Evolutionary conservation across 768 basidiomycete species (phyloP).

Genomic region (Cubamyces sp.): DNA sequence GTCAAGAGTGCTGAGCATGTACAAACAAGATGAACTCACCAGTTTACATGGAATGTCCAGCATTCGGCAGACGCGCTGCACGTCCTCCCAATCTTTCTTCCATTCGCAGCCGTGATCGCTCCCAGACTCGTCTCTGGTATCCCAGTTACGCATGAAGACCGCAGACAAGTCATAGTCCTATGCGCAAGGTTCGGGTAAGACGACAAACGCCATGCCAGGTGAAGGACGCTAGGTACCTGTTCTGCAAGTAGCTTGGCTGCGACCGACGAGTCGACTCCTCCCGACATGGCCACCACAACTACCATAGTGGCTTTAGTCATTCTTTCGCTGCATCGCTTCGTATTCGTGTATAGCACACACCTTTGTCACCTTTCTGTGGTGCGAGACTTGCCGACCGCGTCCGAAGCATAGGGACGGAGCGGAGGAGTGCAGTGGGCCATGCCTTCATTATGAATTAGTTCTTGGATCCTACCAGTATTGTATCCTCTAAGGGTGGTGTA

Average conservation of each 20-base stretch:
- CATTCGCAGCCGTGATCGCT: slow-evolving; percentile 89
- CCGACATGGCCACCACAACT: slow-evolving; percentile 95
- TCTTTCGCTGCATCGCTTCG: neutral
- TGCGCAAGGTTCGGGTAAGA: neutral
- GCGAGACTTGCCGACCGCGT: slow-evolving; percentile 22
- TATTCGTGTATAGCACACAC: slow-evolving; percentile 16
- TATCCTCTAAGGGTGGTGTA: no score
- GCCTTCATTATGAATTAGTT: slow-evolving; percentile 3
- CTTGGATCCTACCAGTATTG: no score
- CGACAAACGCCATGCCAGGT: neutral
- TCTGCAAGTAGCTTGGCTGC: slow-evolving; percentile 76
- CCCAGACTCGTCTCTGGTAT: slow-evolving; percentile 79
- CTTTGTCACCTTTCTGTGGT: slow-evolving; percentile 36
- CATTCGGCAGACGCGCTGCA: slow-evolving; percentile 74
- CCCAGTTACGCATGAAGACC: slow-evolving; percentile 97
- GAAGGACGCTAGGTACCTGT: slow-evolving; percentile 46
- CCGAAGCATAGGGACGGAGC: slow-evolving; percentile 17
- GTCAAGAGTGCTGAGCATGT: neutral
- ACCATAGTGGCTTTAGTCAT: neutral
- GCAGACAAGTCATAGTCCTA: slow-evolving; percentile 85
- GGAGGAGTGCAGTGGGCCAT: slow-evolving; percentile 18
- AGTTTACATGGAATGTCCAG: slow-evolving; percentile 75
- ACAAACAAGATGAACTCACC: slow-evolving; percentile 45
- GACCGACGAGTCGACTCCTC: slow-evolving; percentile 94
- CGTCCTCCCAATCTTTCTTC: slow-evolving; percentile 95